These are phyloP conservation scores for Fusarium caatingaense DNA, from an alignment of 2,329 filamentous ascomycete species.

Conservation along the genomic window DNA sequence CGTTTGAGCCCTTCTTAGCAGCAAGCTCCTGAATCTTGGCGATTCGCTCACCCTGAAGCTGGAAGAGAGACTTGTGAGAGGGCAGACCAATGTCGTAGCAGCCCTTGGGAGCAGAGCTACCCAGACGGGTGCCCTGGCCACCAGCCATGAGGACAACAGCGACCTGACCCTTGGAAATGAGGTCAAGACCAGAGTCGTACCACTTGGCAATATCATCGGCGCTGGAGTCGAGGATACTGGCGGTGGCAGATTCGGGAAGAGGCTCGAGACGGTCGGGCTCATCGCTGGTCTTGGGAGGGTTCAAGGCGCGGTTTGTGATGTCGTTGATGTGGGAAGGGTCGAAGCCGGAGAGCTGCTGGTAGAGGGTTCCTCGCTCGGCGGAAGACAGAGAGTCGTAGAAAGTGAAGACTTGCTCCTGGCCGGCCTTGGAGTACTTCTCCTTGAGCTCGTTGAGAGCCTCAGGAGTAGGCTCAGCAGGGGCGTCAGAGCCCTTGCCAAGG, in stretches of 20 bases:
- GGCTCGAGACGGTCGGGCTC: constrained; percentile 77
- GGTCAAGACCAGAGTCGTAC: constrained; percentile 85
- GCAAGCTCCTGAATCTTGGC: constrained; percentile 86
- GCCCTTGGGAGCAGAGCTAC: constrained; percentile 95
- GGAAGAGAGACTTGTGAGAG: constrained; percentile 93
- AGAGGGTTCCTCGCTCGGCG: constrained; percentile 81
- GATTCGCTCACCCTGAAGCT: constrained; percentile 96
- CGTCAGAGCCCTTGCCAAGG: constrained; percentile 48
- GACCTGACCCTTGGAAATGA: constrained; percentile 80
- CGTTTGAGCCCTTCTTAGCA: constrained; percentile 68
- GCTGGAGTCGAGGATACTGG: constrained; percentile 91
- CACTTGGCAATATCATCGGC: constrained; percentile 81
- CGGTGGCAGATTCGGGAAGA: constrained; percentile 85
- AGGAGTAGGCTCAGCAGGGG: constrained; percentile 65
- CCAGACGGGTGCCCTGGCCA: constrained; percentile 93
- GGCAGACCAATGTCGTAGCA: constrained; percentile 97
- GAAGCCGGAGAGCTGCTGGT: constrained; percentile 83
- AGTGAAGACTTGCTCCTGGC: constrained; percentile 81
- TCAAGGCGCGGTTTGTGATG: constrained; percentile 83
- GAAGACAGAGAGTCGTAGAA: constrained; percentile 83
- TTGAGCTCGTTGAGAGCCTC: constrained; percentile 78
- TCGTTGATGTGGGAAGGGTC: constrained; percentile 89
- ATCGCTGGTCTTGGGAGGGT: constrained; percentile 75
- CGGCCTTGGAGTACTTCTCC: constrained; percentile 77
- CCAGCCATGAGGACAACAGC: constrained; percentile 96